These are phyloP conservation scores for Microbotryum intermedium DNA, from an alignment of 1,284 basidiomycete species.

Conservation along the genomic window DNA sequence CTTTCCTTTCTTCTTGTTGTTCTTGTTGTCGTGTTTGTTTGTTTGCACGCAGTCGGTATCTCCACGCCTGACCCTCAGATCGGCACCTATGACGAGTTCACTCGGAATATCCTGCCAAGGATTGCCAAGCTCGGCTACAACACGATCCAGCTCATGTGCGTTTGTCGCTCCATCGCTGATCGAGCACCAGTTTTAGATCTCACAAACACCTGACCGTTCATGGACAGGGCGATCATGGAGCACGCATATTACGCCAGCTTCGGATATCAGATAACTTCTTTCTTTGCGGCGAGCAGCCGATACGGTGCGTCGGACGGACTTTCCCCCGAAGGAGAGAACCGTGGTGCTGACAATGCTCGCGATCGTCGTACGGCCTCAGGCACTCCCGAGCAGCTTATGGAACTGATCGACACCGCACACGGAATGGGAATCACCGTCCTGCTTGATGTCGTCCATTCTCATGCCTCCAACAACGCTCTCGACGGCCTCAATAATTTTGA, in stretches of 20 bases:
- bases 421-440: slow-evolving; percentile 85
- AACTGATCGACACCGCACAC: slow-evolving; percentile 90
- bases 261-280: slow-evolving; percentile 94
- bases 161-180: slow-evolving; percentile 50
- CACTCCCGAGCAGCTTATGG: slow-evolving; percentile 87
- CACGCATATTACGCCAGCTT: slow-evolving; percentile 99
- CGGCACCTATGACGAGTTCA: slow-evolving; percentile 94
- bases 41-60: slow-evolving; percentile 63
- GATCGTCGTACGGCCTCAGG: slow-evolving; percentile 36
- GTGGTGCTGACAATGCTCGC: no score
- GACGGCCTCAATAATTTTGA: slow-evolving; percentile 95
- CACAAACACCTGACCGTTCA: not conserved
- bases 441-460: slow-evolving; percentile 93
- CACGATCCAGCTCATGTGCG: slow-evolving; percentile 90
- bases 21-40: not conserved
- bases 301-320: slow-evolving; percentile 48
- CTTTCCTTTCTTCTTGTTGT: not conserved
- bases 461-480: slow-evolving; percentile 94
- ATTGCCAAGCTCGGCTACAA: slow-evolving; percentile 93
- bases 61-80: slow-evolving; percentile 79
- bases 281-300: slow-evolving; percentile 93
- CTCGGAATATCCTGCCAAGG: slow-evolving; percentile 68
- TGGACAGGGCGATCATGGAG: slow-evolving; percentile 65
- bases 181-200: slow-evolving; percentile 52
- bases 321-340: no score